Base-by-base conservation (phyloP, 805 yeast species). In the Kodamaea leandrae region DNA sequence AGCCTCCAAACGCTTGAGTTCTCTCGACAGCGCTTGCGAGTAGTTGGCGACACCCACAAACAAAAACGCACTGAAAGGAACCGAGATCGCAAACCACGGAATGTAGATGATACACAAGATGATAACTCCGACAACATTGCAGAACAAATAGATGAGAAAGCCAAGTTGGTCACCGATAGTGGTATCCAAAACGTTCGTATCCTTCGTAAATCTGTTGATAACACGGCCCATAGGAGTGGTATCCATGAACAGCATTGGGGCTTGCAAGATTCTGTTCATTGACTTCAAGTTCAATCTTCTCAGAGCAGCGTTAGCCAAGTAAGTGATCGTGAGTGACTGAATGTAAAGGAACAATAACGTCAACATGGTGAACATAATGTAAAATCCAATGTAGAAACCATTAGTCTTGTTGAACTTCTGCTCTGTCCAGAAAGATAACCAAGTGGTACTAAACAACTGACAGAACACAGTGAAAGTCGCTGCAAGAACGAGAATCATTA, bases 171-270 rank as follows among this genome's bases (percentile, higher is more conserved):
- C 88, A 42, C 79, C 76, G 44, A 87, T 65, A 60, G 83, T 91
- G 56, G 85, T 86, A 55, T 88, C 96, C 58, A 87, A 64, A 4
- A 81, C 80, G 57, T 88, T 95, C 0, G 93, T 83, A 60, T 88
- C 96, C 51, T 86, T 86, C 2, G 96, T 86, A 59, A 87, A 88
- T 50, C 96, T 70, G 62, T 86, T 88, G 57, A 89, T 66, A 43
- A 88, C 80, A 49, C 96, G 72, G 2, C 96, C 96, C 71, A 86
- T 74, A n/a, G 96, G 96, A 0, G 95, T 85, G 9, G 87, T 79
- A 55, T 89, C 96, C 63, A 87, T 73, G 57, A 78, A 89, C 1
- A 81, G 64, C 91, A 86, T 86, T 36, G 95, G 95, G 2, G 93
- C 80, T 45, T 81, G 81, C 45, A 88, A 64, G n/a, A 88, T 69